Conservation (phyloP, 768 basidiomycete species). For the Leccinum broughii region DNA sequence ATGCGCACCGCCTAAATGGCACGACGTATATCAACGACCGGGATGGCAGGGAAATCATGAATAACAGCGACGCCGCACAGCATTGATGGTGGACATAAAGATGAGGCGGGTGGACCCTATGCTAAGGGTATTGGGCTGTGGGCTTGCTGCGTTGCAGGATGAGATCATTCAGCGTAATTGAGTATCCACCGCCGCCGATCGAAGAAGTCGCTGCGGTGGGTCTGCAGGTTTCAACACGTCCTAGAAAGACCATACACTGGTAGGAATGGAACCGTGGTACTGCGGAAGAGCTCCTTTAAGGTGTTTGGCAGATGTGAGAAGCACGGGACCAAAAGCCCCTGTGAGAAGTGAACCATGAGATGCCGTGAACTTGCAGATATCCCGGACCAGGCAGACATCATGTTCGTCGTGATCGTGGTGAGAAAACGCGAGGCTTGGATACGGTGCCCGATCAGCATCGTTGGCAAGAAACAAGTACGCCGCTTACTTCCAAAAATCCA, state of each 20-base stretch:
- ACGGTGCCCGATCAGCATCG: slow-evolving; percentile 23
- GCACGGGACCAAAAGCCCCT: slow-evolving; percentile 5
- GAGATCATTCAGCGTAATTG: slow-evolving; percentile 21
- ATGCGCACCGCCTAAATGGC: slow-evolving; percentile 9
- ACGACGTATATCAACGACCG: not conserved
- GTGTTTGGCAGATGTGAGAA: slow-evolving; percentile 21
- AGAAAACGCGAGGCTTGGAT: slow-evolving; percentile 20
- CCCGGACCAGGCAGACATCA: not conserved
- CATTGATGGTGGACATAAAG: slow-evolving; percentile 6
- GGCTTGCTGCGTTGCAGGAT: slow-evolving; percentile 22
- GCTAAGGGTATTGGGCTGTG: slow-evolving; percentile 24
- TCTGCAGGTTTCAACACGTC: slow-evolving; percentile 22
- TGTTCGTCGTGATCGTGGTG: slow-evolving; percentile 22
- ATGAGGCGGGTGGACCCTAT: slow-evolving; percentile 10
- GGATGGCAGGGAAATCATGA: slow-evolving; percentile 6
- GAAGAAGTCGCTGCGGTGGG: slow-evolving; percentile 24
- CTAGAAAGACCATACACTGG: slow-evolving; percentile 9
- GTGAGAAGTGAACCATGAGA: slow-evolving; percentile 25
- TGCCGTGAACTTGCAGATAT: slow-evolving; percentile 5
- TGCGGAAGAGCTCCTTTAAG: slow-evolving; percentile 18
- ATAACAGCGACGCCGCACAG: slow-evolving; percentile 6
- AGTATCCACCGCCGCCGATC: slow-evolving; percentile 19
- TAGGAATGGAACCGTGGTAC: slow-evolving; percentile 24
- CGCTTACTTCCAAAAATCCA: slow-evolving; percentile 12
- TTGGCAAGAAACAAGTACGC: slow-evolving; percentile 16